phyloP scores from a whole-genome alignment of 1,284 basidiomycete species.

The Apiotrichum siamense region DNA sequence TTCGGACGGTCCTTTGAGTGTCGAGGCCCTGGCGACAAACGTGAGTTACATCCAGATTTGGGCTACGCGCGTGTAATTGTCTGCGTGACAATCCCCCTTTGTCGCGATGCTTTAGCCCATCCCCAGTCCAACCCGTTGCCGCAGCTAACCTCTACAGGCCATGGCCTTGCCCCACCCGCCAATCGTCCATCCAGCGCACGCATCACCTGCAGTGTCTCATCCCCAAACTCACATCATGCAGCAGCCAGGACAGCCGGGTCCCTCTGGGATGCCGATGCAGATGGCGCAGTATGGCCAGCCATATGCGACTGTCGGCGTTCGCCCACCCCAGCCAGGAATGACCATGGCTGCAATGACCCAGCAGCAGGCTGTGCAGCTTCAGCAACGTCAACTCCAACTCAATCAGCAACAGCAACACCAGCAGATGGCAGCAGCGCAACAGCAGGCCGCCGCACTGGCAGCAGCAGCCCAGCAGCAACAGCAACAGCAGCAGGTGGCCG shows the following conservation, averaged over 20 bases:
- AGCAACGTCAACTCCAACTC: constrained; percentile 16
- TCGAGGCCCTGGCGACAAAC: constrained; percentile 22
- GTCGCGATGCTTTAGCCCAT: background rate
- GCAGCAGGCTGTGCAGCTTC: constrained; percentile 16
- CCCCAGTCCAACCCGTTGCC: no score
- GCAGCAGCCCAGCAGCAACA: constrained; percentile 21
- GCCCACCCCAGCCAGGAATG: constrained; percentile 15
- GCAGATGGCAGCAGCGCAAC: constrained; percentile 13
- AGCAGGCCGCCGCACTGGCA: constrained; percentile 12
- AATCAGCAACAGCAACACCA: constrained; percentile 17
- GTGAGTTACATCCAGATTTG: constrained; percentile 8
- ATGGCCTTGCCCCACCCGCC: constrained; percentile 46
- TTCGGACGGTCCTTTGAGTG: constrained; percentile 14
- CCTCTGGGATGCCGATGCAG: constrained; percentile 23
- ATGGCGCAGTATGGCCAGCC: constrained; percentile 20
- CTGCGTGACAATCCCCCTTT: background rate
- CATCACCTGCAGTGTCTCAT: constrained; percentile 23
- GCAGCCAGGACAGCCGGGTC: constrained; percentile 23
- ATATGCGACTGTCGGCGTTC: constrained; percentile 14
- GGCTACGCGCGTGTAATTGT: background rate
- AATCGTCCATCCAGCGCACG: constrained; percentile 20
- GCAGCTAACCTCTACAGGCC: constrained; percentile 18
- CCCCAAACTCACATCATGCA: constrained; percentile 27
- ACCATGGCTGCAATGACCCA: constrained; percentile 14
- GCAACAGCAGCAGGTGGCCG: background rate